Percentiles rank a stretch among this genome's conserved stretches.
These are phyloP conservation scores for Forsythia viridissima DNA, from an alignment of 257 asterid species.

Conservation along the genomic window DNA sequence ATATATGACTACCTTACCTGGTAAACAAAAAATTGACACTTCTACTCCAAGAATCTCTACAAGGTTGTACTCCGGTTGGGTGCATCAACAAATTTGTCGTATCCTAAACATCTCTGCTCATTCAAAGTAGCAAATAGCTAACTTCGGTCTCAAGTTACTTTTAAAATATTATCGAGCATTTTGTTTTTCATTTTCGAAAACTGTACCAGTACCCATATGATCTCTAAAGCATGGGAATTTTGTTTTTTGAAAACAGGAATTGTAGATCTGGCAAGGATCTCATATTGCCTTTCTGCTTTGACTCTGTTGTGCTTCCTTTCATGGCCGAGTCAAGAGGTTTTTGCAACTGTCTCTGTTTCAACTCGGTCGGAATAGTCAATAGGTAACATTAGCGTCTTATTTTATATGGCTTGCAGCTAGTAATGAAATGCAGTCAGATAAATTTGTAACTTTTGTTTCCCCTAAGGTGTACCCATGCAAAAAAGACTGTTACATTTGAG, in stretches of 20 bases:
- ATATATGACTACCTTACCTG: too few relatives aligned
- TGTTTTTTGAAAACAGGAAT: conserved; percentile 26
- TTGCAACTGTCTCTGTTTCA: background rate
- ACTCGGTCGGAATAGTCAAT: background rate
- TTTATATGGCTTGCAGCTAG: background rate
- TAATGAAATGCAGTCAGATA: background rate
- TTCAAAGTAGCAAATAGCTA: conserved; percentile 12
- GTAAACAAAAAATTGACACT: too few relatives aligned
- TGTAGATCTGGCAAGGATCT: conserved; percentile 18
- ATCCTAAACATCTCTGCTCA: background rate
- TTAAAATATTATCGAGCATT: background rate
- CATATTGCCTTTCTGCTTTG: background rate
- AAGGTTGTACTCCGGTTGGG: too few relatives aligned
- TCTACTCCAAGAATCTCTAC: too few relatives aligned
- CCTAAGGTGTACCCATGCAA: background rate
- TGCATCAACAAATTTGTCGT: background rate
- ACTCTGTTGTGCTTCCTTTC: background rate
- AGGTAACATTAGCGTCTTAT: background rate
- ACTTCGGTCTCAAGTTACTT: background rate
- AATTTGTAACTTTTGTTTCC: background rate
- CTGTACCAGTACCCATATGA: background rate
- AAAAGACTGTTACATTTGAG: background rate
- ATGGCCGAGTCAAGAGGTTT: background rate
- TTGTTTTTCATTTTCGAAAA: background rate
- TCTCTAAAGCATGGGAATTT: background rate